These are phyloP conservation scores for Picochlorum sp. DNA, from an alignment of 139 green algal genomes.

Conservation along the genomic window DNA sequence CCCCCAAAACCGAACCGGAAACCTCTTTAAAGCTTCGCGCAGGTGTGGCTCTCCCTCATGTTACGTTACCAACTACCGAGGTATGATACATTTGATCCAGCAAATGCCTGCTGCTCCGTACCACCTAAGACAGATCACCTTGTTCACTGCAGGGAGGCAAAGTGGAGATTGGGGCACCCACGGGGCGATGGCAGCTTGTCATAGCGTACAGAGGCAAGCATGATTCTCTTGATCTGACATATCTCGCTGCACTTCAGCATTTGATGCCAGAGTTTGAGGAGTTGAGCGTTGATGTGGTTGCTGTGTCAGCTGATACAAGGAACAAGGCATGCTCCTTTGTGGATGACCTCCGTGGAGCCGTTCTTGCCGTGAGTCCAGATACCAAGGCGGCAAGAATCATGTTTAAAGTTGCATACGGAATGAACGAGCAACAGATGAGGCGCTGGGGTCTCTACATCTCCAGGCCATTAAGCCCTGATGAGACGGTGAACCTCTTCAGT, in stretches of 20 bases:
- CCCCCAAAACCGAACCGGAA: slow-evolving; percentile 1
- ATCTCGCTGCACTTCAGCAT: slow-evolving; percentile 34
- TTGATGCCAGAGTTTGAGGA: slow-evolving; percentile 44
- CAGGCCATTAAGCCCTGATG: slow-evolving; percentile 29
- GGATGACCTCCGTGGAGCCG: slow-evolving; percentile 30
- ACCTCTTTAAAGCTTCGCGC: slow-evolving; percentile 25
- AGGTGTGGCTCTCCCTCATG: slow-evolving; percentile 32
- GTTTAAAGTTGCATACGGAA: slow-evolving; percentile 38
- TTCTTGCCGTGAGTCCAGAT: slow-evolving; percentile 33
- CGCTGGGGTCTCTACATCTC: slow-evolving; percentile 45
- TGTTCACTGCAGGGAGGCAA: slow-evolving; percentile 29
- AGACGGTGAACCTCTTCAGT: slow-evolving; percentile 19
- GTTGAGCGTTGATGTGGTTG: slow-evolving; percentile 41
- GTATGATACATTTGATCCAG: not conserved
- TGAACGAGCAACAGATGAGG: slow-evolving; percentile 36
- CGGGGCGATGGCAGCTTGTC: slow-evolving; percentile 48
- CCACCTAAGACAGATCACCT: not conserved
- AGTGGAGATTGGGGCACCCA: slow-evolving; percentile 47
- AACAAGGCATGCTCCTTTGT: slow-evolving; percentile 34
- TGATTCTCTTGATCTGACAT: slow-evolving; percentile 40
- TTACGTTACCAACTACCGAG: slow-evolving; percentile 31
- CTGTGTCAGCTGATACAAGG: slow-evolving; percentile 38
- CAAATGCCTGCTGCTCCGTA: not conserved
- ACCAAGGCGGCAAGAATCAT: slow-evolving; percentile 28
- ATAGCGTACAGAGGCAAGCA: slow-evolving; percentile 46